Evolutionary conservation across 345 rosid species (phyloP), one percentile per base, ranked within the genome.

Genomic region (Citropsis articulata): DNA sequence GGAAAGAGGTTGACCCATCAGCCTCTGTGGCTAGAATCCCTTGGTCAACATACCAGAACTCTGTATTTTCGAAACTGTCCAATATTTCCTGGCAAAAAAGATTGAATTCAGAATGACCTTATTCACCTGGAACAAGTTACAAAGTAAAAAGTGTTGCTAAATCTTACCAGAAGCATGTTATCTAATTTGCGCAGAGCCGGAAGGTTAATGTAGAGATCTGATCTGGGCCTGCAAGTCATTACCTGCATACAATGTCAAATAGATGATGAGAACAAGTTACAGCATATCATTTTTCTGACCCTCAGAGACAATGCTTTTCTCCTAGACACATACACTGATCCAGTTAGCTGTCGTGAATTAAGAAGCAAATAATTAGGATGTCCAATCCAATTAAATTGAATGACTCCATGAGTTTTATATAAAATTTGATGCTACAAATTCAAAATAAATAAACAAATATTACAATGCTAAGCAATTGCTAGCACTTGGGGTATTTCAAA

Each of bases 31-130:
- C 90, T 81, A 92, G 78, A 81, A 97, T 91, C 70, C 98, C 98
- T 85, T 94, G 98, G 66, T 97, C 98, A 62, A 93, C 92, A 57
- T 97, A 94, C 98, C 98, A 93, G 90, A 94, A 97, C 78, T 94
- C 97, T 16, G 91, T 85, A 59, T 88, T 79, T 5, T 89, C 85
- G 82, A 97, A 97, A 81, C 98, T 84, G 81, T 94, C 98, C 73
- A 94, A 76, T 85, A 94, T 86, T 75, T 97, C 99, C 99, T 97
- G 91, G 67, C 73, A 81, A 53, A 75, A 38, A 69, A 59, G 22
- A 63, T 50, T 33, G 45, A 7, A 38, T 68, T 78, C 59, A 80
- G 85, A 76, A 70, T 24, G 21, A 59, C 24, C 30, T 65, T 8
- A 30, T 63, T n/a, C 21, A 80, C 50, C 38, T 66, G 38, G 59